Base-by-base conservation (phyloP, 2,329 filamentous ascomycete species). In the Monosporascus sp. region DNA sequence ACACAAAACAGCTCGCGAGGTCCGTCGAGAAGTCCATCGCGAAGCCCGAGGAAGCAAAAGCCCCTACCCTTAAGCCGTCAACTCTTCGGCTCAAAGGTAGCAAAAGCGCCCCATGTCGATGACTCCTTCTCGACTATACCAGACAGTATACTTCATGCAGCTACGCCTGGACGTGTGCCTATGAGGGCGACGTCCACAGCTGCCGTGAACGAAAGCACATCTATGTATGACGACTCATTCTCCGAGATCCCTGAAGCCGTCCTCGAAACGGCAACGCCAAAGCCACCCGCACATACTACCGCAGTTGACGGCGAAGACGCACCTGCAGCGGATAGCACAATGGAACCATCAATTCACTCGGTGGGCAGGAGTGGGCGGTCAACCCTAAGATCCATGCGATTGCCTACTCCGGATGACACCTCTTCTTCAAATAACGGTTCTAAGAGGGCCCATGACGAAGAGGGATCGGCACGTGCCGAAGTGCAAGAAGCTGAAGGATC, bases 201-300 rank as follows among this genome's bases (percentile, higher is more conserved):
- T 22, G 25, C 58, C 1, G 62, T 62, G 3, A 60, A 66, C 2
- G 65, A 70, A 2, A 67, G 71, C 22, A 63, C 67, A 2, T 67
- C 65, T 39, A 48, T 65, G 27, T 79, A 81, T 45, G 77, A 82
- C 1, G 80, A 83, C 56, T 81, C 79, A 0, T 83, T 83, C 58
- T 83, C 80, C 0, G 78, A 81, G 49, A 79, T 83, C 17, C 78
- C 80, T 1, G 73, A 78, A 17, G 71, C 66, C 4, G 68, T 81
- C 2, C 72, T 83, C 4, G 72, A 70, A 15, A 77, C 77, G 27
- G 80, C 77, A 5, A 79, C 74, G 1, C 78, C 75, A 1, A 66
- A 63, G 27, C 71, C 62, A 17, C 56, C 62, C 3, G 58, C 53
- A 48, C 63, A 58, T n/a, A 48, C 55, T 8, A 5, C 48, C 47